Evolutionary conservation across 2,329 filamentous ascomycete species (phyloP), one percentile per base, ranked within the genome.

Genomic region (Madurella mycetomatis): DNA sequence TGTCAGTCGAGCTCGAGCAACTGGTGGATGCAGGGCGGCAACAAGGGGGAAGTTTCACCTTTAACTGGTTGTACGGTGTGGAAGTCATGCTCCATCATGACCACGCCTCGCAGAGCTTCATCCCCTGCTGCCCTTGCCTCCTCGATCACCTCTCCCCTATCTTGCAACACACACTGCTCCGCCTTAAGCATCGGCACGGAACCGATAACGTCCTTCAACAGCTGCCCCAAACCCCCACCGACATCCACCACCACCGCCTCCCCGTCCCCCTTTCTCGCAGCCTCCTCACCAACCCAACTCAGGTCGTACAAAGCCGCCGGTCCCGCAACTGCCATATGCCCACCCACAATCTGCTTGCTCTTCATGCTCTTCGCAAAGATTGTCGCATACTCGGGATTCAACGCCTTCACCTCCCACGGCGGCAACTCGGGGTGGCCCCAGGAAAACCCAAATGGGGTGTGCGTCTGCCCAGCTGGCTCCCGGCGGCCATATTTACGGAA

Each of bases 51-150:
- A 7, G 25, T 7, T 25, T 54, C 48, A 64, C 66, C 64, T 54
- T 66, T 62, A 1, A 65, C 60, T 1, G 65, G 62, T 43, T 69
- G 64, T 46, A 54, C 48, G 1, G 47, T 48, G 51, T 66, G 59
- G 43, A 69, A 69, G 48, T 68, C 66, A 49, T 67, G 59, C n/a
- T 57, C 59, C 54, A 67, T 65, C 42, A 61, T 53, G 19, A 55
- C 59, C 9, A 67, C 58, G 9, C 51, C 55, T 7, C 49, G 39
- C 31, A 62, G 18, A 13, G 44, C 56, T 32, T 49, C 47, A 19
- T 58, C 60, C 1, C 60, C 51, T 11, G 51, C 55, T 47, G 55
- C 58, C 7, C 54, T 55, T 25, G 62, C 61, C 45, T 60, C 62
- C 30, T 59, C 53, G n/a, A 64, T 59, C 5, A 66, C 60, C 41